Evolutionary conservation across 1,284 basidiomycete genomes (phyloP).

Genomic region (Apiotrichum akiyoshidainum): DNA sequence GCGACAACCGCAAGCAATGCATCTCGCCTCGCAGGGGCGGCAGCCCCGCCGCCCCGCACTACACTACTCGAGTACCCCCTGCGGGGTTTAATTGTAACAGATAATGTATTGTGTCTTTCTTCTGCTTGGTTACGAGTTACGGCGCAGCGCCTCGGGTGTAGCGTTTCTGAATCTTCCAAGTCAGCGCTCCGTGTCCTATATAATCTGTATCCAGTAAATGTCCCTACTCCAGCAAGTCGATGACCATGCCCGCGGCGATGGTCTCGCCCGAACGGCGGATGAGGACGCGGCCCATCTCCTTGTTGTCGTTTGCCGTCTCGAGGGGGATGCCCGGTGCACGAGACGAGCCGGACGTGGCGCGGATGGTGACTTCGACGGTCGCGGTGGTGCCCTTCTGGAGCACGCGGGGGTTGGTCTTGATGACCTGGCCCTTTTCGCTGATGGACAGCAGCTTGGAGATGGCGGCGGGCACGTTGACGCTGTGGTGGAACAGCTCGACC

Average conservation of each 20-base stretch:
- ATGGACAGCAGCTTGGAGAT: conserved; percentile 74
- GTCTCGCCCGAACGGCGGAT: conserved; percentile 88
- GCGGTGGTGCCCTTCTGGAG: conserved; percentile 79
- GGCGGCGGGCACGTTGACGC: conserved; percentile 82
- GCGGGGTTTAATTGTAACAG: no score
- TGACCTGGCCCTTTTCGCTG: conserved; percentile 73
- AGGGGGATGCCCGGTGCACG: conserved; percentile 67
- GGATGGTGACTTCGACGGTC: conserved; percentile 74
- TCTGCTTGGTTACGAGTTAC: no score
- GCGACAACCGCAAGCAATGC: no score
- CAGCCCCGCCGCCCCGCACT: no score
- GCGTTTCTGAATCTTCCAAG: no score
- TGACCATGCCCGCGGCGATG: conserved; percentile 71
- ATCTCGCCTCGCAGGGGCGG: no score
- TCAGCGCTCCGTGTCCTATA: background rate
- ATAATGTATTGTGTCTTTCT: no score
- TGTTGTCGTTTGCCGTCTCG: conserved; percentile 83
- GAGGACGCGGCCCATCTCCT: conserved; percentile 92
- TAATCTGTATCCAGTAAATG: background rate
- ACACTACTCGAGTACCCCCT: no score
- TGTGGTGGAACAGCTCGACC: conserved; percentile 92
- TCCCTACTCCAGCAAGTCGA: conserved; percentile 6
- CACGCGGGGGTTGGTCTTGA: conserved; percentile 79
- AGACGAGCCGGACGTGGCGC: conserved; percentile 55
- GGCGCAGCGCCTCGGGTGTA: no score